These are phyloP conservation scores for Pleomassaria siparia DNA, from an alignment of 2,329 filamentous ascomycete species.

Conservation along the genomic window DNA sequence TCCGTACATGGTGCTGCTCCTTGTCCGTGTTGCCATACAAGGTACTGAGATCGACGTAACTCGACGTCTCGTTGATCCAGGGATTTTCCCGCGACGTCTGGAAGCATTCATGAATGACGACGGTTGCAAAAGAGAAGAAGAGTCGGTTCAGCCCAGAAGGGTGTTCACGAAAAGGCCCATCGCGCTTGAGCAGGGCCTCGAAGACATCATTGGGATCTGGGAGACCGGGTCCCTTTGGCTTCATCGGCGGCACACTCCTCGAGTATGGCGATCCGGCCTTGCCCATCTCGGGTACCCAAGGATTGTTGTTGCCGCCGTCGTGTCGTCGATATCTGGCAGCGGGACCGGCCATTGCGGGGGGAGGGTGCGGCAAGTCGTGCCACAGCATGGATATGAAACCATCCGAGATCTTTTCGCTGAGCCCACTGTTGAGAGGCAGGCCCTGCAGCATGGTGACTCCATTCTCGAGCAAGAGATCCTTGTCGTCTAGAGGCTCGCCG, in stretches of 20 bases:
- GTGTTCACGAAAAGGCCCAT: constrained; percentile 61
- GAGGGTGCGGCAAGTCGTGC: constrained; percentile 55
- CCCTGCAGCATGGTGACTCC: constrained; percentile 56
- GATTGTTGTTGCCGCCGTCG: constrained; percentile 48
- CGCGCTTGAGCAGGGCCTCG: constrained; percentile 64
- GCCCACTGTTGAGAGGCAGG: constrained; percentile 52
- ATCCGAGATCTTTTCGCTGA: constrained; percentile 52
- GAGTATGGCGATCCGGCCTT: constrained; percentile 62
- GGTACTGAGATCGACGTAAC: constrained; percentile 69
- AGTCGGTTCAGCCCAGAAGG: constrained; percentile 71
- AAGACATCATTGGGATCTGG: constrained; percentile 66
- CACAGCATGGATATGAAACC: constrained; percentile 57
- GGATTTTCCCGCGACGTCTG: constrained; percentile 61
- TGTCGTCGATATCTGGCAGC: constrained; percentile 44
- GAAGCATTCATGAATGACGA: constrained; percentile 62
- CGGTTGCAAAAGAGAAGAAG: constrained; percentile 70
- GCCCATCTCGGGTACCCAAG: constrained; percentile 54
- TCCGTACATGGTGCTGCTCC: constrained; percentile 63
- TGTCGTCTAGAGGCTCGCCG: constrained; percentile 67
- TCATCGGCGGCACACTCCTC: constrained; percentile 58
- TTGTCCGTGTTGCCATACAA: constrained; percentile 67
- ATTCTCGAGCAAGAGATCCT: constrained; percentile 46
- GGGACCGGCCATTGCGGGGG: constrained; percentile 51
- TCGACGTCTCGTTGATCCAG: constrained; percentile 65
- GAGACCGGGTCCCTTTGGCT: constrained; percentile 53